These are phyloP conservation scores for Mortierella sp. DNA, from an alignment of 371 early-diverging fungal genomes.

Conservation along the genomic window DNA sequence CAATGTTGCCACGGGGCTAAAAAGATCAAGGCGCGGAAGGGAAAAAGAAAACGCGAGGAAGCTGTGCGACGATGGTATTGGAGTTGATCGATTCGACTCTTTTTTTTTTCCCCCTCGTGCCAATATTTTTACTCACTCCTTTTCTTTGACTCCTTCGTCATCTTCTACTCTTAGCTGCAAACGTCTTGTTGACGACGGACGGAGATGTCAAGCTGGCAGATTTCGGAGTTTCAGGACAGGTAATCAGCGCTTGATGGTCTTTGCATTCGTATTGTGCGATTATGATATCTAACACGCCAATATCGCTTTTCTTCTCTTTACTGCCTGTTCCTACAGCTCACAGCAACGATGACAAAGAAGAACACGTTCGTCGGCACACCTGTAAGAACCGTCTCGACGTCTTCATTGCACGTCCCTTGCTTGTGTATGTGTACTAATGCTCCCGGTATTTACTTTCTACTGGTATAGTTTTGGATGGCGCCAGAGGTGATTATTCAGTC, in stretches of 20 bases:
- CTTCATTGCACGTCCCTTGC: background rate
- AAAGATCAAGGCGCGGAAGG: background rate
- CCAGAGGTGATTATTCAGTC: slow-evolving; percentile 98
- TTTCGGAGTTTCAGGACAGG: slow-evolving; percentile 98
- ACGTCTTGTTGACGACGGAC: slow-evolving; percentile 82
- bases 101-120: background rate
- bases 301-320: background rate
- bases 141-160: background rate
- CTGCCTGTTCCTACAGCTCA: slow-evolving; percentile 69
- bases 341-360: slow-evolving; percentile 94
- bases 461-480: slow-evolving; percentile 94
- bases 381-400: slow-evolving; percentile 60
- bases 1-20: slow-evolving; percentile 9
- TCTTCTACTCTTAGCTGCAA: slow-evolving; percentile 77
- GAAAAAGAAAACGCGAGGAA: background rate
- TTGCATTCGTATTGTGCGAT: background rate
- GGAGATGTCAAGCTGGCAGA: slow-evolving; percentile 97
- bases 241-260: slow-evolving; percentile 24
- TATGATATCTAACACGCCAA: background rate
- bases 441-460: background rate
- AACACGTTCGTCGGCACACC: slow-evolving; percentile 99
- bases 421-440: background rate
- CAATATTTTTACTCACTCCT: background rate
- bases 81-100: slow-evolving; percentile 1
- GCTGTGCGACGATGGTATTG: slow-evolving; percentile 4